Percentiles rank a stretch among this genome's conserved stretches.
phyloP scores from a whole-genome alignment of 2,329 filamentous ascomycete species.

The Beauveria medogensis region DNA sequence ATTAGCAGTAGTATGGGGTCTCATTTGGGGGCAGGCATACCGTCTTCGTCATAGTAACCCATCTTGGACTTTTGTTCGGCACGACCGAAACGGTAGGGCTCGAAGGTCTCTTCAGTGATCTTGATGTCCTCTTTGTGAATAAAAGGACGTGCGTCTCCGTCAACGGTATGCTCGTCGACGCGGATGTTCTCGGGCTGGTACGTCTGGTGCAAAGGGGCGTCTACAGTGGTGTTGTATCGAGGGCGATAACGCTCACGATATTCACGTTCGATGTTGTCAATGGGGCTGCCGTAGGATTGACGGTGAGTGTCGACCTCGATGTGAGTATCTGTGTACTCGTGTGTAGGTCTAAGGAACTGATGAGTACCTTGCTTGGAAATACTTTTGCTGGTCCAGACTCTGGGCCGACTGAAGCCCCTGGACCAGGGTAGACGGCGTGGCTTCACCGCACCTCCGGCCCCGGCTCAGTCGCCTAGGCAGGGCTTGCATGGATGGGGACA shows the following conservation, averaged over 20 bases:
- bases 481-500: slow-evolving; percentile 1
- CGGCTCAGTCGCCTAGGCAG: background rate
- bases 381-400: background rate
- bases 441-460: slow-evolving; percentile 8
- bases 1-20: background rate
- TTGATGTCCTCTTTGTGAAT: slow-evolving; percentile 48
- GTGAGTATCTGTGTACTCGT: slow-evolving; percentile 53
- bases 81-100: slow-evolving; percentile 37
- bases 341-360: slow-evolving; percentile 24
- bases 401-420: slow-evolving; percentile 6
- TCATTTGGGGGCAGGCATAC: slow-evolving; percentile 30
- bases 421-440: background rate
- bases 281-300: slow-evolving; percentile 40
- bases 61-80: slow-evolving; percentile 45
- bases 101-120: slow-evolving; percentile 60
- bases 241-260: slow-evolving; percentile 55
- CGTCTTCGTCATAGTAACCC: slow-evolving; percentile 58
- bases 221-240: slow-evolving; percentile 32
- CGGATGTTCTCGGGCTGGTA: slow-evolving; percentile 21
- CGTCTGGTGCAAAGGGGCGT: slow-evolving; percentile 16
- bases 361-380: background rate
- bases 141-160: slow-evolving; percentile 27
- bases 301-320: slow-evolving; percentile 54
- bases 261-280: slow-evolving; percentile 59
- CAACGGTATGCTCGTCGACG: slow-evolving; percentile 31